Conservation (phyloP, 352 stramenopile species). For the Globisporangium canariense region DNA sequence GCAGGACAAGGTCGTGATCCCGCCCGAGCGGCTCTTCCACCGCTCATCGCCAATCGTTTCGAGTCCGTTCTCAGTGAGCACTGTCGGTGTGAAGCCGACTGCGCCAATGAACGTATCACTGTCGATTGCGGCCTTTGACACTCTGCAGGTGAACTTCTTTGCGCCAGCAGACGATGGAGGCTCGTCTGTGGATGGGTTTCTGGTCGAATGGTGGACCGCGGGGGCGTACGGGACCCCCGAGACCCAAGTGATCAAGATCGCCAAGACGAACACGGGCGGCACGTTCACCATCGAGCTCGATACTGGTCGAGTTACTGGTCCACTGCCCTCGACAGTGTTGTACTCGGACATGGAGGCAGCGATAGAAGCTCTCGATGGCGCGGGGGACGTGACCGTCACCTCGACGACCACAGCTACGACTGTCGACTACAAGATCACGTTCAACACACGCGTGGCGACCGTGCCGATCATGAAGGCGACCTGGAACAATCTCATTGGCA, state of each 20-base stretch:
- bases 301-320: slow-evolving; percentile 36
- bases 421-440: slow-evolving; percentile 51
- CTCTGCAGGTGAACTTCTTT: slow-evolving; percentile 85
- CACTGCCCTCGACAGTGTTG: slow-evolving; percentile 46
- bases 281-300: slow-evolving; percentile 81
- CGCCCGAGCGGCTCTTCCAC: slow-evolving; percentile 84
- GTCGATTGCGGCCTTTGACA: slow-evolving; percentile 40
- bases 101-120: slow-evolving; percentile 39
- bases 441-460: slow-evolving; percentile 36
- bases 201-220: slow-evolving; percentile 86
- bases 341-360: slow-evolving; percentile 78
- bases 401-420: slow-evolving; percentile 26
- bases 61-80: slow-evolving; percentile 65
- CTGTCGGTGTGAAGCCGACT: slow-evolving; percentile 51
- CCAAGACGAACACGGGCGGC: slow-evolving; percentile 65
- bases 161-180: slow-evolving; percentile 85
- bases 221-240: slow-evolving; percentile 45
- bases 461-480: slow-evolving; percentile 39
- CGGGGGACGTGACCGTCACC: slow-evolving; percentile 77
- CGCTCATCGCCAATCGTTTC: slow-evolving; percentile 47
- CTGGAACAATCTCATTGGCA: slow-evolving; percentile 30
- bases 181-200: slow-evolving; percentile 74
- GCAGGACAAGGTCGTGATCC: slow-evolving; percentile 87
- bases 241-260: slow-evolving; percentile 86
- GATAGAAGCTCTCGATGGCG: slow-evolving; percentile 70